Base-by-base conservation (phyloP, 2,329 filamentous ascomycete species). In the Coniella vitis region DNA sequence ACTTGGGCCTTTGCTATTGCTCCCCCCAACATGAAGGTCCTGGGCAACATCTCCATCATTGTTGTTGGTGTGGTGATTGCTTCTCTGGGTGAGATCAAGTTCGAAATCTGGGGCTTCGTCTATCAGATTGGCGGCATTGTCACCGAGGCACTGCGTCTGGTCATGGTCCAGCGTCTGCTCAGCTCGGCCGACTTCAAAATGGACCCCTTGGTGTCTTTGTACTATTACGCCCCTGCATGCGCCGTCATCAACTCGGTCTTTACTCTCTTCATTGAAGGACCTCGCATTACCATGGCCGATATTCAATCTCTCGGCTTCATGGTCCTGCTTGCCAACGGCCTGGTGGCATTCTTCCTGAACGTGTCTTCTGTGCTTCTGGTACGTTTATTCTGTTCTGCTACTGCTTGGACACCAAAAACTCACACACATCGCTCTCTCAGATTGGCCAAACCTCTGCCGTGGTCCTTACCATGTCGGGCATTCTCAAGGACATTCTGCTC, bases 11-110 rank as follows among this genome's bases (percentile, higher is more conserved):
- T 95, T 60, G 86, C 87, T 50, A 81, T 93, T 48, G 79, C 86
- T 13, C 80, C 86, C 45, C 85, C 87, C 47, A 90, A 89, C 69
- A 64, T 90, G 60, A 90, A 82, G 72, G 84, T 87, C 39, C 81
- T 95, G 56, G 77, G 85, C 63, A 96, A 95, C 63, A 88, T 95
- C 54, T 90, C 86, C 36, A 78, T 90, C 64, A 95, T 96, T 60
- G 90, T 95, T 43, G 66, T 95, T 47, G 90, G 90, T 75, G 89
- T 95, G 57, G 75, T 95, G 56, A 87, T 95, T 62, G 90, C 90
- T 37, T 94, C 90, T 1, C 81, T 93, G 55, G 90, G 90, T 60
- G 90, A 95, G 72, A 90, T 95, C 66, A 83, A 89, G 62, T 95
- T 96, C 65, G 84, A 86, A 60, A 72, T 85, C 65, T 74, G 78